Evolutionary conservation across 129 eudicot genomes (phyloP).

Genomic region (Artemisia argyi): DNA sequence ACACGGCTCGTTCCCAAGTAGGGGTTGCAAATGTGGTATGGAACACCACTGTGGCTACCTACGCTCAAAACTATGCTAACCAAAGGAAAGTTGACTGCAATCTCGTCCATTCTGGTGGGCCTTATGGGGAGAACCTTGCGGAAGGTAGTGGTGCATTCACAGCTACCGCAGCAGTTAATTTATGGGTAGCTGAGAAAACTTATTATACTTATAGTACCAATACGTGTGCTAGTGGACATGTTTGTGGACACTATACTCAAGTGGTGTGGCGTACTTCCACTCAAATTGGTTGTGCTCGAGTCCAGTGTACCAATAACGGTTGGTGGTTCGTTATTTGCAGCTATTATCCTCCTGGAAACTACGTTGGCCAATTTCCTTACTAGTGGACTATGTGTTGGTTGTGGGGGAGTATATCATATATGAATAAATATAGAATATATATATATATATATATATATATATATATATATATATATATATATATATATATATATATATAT

Average conservation of each 20-base stretch:
- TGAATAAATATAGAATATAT: no score
- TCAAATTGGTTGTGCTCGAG: constrained; percentile 53
- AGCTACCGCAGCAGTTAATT: constrained; percentile 14
- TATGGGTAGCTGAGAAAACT: constrained; percentile 17
- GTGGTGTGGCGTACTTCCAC: constrained; percentile 50
- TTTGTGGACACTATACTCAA: constrained; percentile 57
- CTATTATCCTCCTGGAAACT: constrained; percentile 41
- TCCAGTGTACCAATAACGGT: constrained; percentile 31
- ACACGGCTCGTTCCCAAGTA: constrained; percentile 8
- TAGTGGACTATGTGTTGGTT: background rate
- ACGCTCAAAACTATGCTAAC: constrained; percentile 18
- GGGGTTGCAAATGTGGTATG: constrained; percentile 14
- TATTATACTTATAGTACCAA: constrained; percentile 34
- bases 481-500: no score
- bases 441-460: no score
- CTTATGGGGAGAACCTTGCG: constrained; percentile 23
- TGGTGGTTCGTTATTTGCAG: constrained; percentile 39
- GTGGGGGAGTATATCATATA: background rate
- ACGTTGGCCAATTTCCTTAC: constrained; percentile 37
- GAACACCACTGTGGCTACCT: constrained; percentile 17
- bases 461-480: no score
- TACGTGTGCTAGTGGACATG: constrained; percentile 31
- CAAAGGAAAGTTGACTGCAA: constrained; percentile 10
- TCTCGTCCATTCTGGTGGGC: constrained; percentile 13
- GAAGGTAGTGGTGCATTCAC: constrained; percentile 14